Evolutionary conservation across 768 basidiomycete genomes (phyloP).

Genomic region (Termitomyces sp.): DNA sequence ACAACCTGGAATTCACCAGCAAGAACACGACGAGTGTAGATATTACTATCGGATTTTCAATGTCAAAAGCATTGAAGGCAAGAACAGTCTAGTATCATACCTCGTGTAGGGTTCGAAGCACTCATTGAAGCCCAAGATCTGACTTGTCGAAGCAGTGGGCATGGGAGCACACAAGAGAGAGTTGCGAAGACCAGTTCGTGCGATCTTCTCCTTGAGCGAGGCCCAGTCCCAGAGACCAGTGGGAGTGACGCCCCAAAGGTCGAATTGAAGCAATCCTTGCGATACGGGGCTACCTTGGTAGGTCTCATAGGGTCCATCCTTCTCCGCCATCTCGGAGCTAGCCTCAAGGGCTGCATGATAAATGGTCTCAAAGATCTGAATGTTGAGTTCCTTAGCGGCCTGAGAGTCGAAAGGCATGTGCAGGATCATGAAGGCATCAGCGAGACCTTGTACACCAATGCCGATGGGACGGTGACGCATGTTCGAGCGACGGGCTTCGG

Average conservation of each 20-base stretch:
- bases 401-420: slow-evolving; percentile 93
- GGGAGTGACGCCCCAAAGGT: slow-evolving; percentile 92
- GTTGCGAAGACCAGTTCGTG: slow-evolving; percentile 79
- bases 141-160: slow-evolving; percentile 98
- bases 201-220: slow-evolving; percentile 81
- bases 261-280: slow-evolving; percentile 86
- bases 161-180: slow-evolving; percentile 93
- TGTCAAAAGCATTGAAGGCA: slow-evolving; percentile 2
- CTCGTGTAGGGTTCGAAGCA: slow-evolving; percentile 99
- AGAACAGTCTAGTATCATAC: slow-evolving; percentile 33
- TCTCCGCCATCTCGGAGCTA: slow-evolving; percentile 80
- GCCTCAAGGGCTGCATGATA: slow-evolving; percentile 94
- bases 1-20: slow-evolving; percentile 99
- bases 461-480: slow-evolving; percentile 98
- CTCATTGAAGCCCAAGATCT: slow-evolving; percentile 97
- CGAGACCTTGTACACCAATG: slow-evolving; percentile 95
- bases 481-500: slow-evolving; percentile 89
- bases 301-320: slow-evolving; percentile 81
- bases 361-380: slow-evolving; percentile 98
- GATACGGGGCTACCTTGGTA: slow-evolving; percentile 90
- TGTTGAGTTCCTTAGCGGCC: slow-evolving; percentile 84
- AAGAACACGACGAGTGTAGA: slow-evolving; percentile 98
- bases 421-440: slow-evolving; percentile 96
- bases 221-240: slow-evolving; percentile 94
- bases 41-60: slow-evolving; percentile 62